Base-by-base conservation (phyloP, 495 filamentous ascomycete species). In the Daldinia caldariorum region DNA sequence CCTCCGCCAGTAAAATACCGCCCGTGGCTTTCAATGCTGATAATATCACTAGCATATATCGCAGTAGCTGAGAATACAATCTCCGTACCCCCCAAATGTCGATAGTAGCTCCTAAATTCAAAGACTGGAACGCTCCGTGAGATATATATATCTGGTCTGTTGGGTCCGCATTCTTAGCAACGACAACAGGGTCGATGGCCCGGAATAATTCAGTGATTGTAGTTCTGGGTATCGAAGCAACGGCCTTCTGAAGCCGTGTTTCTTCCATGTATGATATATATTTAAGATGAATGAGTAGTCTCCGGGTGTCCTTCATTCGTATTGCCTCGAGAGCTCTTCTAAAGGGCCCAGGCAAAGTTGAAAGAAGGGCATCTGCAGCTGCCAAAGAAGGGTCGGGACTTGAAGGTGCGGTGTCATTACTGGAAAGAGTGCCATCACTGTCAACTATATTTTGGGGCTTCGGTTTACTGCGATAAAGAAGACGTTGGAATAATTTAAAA, bases 121-220 rank as follows among this genome's bases (percentile, higher is more conserved):
- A 68, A 12, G 58, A 45, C 16, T 75, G 67, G n/a, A 71, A 71
- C 67, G 76, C 73, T 26, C 74, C 78, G 12, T 58, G 32, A 3
- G 71, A 41, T 31, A 79, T 71, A 34, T 67, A 34, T 3, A 65
- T 49, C 3, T 66, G 64, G 16, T 55, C 62, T 5, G 74, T 58
- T 10, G 71, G 55, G 39, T 81, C 80, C 9, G 64, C 55, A n/a
- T 77, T 59, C 7, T 20, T 65, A 12, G 74, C 68, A 8, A 74
- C 50, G 29, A 53, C 38, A 0, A 80, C 14, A 0, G 80, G 79
- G 54, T 82, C 79, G 10, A 82, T 54, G 10, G 69, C 71, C 7
- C 77, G 73, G 37, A 82, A 62, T 2, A 82, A 69, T 35, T 81
- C 79, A 12, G 78, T 81, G 60, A 82, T 78, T 3, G 74, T 76